phyloP scores from a whole-genome alignment of 2,329 filamentous ascomycete species.

The Beauveria rudraprayagi region DNA sequence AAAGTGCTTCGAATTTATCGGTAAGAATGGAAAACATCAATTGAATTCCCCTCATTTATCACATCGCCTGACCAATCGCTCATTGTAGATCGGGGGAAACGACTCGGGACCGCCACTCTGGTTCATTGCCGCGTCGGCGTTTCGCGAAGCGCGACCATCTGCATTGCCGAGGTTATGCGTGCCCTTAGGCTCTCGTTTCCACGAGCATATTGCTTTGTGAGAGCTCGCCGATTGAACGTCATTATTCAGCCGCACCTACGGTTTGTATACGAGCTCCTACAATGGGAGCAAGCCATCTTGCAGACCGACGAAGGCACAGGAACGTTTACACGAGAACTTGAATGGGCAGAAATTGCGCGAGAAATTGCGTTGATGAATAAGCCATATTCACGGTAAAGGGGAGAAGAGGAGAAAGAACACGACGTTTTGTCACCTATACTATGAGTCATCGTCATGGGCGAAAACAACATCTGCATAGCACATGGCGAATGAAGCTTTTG shows the following conservation, averaged over 20 bases:
- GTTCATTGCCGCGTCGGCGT: constrained; percentile 97
- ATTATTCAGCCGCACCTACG: constrained; percentile 96
- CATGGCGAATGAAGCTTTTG: not conserved
- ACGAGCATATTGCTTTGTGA: constrained; percentile 90
- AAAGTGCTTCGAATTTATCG: constrained; percentile 82
- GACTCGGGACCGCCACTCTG: constrained; percentile 72
- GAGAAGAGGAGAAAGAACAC: not conserved
- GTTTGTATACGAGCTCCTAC: constrained; percentile 90
- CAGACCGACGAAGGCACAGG: constrained; percentile 36
- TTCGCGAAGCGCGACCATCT: constrained; percentile 91
- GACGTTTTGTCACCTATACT: not conserved
- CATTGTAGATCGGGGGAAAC: constrained; percentile 63
- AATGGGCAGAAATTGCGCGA: constrained; percentile 81
- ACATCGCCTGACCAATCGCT: constrained; percentile 8
- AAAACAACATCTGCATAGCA: not conserved
- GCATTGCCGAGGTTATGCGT: constrained; percentile 97
- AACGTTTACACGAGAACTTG: constrained; percentile 64
- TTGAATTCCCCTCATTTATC: not conserved
- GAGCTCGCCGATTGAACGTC: constrained; percentile 85
- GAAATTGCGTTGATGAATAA: constrained; percentile 96
- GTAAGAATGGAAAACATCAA: constrained; percentile 43
- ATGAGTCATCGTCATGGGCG: not conserved
- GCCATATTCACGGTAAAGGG: constrained; percentile 66
- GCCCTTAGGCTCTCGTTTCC: constrained; percentile 74
- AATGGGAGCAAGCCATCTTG: constrained; percentile 82